Evolutionary conservation across 2,329 filamentous ascomycete species (phyloP), one percentile per base, ranked within the genome.

Genomic region (Calonectria pauciramosa): DNA sequence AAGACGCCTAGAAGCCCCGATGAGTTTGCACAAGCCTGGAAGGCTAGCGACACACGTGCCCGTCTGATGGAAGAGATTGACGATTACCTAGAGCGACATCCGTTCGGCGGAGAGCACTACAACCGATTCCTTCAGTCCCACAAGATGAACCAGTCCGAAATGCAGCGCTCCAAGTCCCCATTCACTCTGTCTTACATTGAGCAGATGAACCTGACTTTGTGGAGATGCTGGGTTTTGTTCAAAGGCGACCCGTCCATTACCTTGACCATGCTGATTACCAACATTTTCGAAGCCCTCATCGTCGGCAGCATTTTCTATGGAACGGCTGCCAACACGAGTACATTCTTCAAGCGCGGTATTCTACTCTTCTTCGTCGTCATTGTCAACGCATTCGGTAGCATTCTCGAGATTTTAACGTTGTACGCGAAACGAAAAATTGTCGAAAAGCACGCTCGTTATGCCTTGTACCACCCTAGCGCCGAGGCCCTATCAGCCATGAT

Each of bases 1-100:
- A 81, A 76, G 5, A 82, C 83, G 2, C 84, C 84, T 0, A 78
- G 83, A 23, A 85, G 83, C 0, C 77, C 84, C 0, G 83, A 86
- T 14, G 85, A 86, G 38, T 85, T 86, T 28, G 83, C 81, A 2
- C 75, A 78, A 11, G 77, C 76, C 4, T 86, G 85, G 84, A 79
- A 79, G 60, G 66, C 63, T 2, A 83, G 82, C 36, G 7, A 63
- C 6, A 44, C 75, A 1, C 77, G 78, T 1, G 80, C 78, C 1
- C 75, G 75, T 4, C 74, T 86, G 18, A 75, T 80, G 18, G 79
- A 78, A 1, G 81, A 84, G 6, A 81, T 82, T 8, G 82, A 84
- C 11, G 77, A 81, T 9, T 86, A 84, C 34, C 13, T 76, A 3
- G 52, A 72, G 0, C 66, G 73, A 1, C 75, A 82, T 20, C 80